Conservation (phyloP, 306 rosid genomes). For the Lagenaria siceraria region DNA sequence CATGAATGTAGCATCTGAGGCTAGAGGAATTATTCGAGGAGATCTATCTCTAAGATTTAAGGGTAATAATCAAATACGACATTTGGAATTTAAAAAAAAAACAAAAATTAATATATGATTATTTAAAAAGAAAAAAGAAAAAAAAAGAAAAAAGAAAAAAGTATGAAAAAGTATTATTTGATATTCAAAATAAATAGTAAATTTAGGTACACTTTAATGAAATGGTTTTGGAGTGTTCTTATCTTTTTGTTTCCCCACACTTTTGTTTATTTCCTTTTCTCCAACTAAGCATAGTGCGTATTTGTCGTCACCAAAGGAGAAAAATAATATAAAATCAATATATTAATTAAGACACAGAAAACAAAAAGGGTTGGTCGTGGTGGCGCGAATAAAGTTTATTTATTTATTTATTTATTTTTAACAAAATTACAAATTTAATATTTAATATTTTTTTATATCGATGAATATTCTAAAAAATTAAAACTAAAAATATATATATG, state of each 20-base stretch:
- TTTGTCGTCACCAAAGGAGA: neutral
- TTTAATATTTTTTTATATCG: no score
- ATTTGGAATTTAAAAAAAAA: neutral
- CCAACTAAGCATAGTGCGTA: neutral
- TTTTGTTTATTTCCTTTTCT: neutral
- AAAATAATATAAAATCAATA: no score
- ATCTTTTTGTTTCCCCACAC: neutral
- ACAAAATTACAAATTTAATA: no score
- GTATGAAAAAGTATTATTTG: neutral
- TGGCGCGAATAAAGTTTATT: no score
- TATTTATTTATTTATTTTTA: no score
- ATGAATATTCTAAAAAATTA: no score
- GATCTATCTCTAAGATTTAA: neutral
- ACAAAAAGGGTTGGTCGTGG: no score
- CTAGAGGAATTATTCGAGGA: neutral
- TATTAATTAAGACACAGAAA: no score
- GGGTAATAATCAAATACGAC: neutral
- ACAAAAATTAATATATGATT: neutral
- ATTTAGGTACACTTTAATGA: neutral
- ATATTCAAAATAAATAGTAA: constrained; percentile 2
- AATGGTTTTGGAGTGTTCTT: neutral
- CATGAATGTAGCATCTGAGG: neutral
- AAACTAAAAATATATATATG: no score
- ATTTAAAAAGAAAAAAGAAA: no score
- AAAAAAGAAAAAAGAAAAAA: neutral